These are phyloP conservation scores for Sphaerobolus stellatus DNA, from an alignment of 1,284 basidiomycete species.

Conservation along the genomic window DNA sequence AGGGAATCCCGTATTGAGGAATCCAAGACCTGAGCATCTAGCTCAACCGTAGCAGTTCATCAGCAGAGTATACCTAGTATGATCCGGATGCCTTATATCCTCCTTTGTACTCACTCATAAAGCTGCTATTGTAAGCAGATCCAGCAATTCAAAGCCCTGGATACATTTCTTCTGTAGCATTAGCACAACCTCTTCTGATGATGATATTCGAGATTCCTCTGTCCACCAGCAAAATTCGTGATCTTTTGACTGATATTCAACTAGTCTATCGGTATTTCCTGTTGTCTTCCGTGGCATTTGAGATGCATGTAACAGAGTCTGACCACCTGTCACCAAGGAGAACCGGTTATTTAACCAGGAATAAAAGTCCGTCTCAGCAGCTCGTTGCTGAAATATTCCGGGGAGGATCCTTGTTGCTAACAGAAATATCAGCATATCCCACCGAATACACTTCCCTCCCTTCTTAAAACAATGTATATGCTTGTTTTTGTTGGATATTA, in stretches of 20 bases:
- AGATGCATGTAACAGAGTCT: neutral
- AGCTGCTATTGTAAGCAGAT: neutral
- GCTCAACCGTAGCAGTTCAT: slow-evolving; percentile 1
- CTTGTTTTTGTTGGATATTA: too few species aligned
- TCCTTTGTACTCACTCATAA: neutral
- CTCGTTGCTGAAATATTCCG: slow-evolving; percentile 20
- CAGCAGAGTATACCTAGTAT: neutral
- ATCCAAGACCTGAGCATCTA: neutral
- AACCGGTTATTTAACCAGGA: neutral
- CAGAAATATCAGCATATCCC: slow-evolving; percentile 29
- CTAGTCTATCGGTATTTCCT: neutral
- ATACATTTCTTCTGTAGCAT: neutral
- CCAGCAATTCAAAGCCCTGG: neutral
- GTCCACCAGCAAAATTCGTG: neutral
- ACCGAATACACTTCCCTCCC: slow-evolving; percentile 27
- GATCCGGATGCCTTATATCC: neutral
- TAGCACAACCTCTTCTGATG: neutral
- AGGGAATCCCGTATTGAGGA: neutral
- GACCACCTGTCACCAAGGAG: neutral
- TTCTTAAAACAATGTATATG: slow-evolving; percentile 28
- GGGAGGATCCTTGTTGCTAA: slow-evolving; percentile 28
- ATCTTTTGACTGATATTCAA: neutral
- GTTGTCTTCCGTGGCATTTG: neutral
- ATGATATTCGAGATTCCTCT: neutral
- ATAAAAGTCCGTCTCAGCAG: neutral